Evolutionary conservation across 805 yeast species (phyloP), one percentile per base, ranked within the genome.

Genomic region (Metschnikowia lunata): DNA sequence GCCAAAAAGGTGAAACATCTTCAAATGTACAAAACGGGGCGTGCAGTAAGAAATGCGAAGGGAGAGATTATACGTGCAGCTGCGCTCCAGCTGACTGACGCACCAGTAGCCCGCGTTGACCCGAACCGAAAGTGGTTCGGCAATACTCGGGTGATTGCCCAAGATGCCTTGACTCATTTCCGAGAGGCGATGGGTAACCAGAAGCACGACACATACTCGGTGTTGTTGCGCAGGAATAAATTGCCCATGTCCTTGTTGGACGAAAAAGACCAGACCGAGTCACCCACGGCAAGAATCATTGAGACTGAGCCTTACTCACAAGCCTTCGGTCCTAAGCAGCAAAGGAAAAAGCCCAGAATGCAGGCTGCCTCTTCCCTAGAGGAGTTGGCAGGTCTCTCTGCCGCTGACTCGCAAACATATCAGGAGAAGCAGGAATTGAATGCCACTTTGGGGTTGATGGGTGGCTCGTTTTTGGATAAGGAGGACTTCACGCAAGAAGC

Each of bases 41-140:
- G 86, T 53, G 95, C 97, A 33, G 80, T 78, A 42, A 78, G 96
- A 56, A 88, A 90, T 62, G 88, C 88, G 40, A 75, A 80, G 50
- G 98, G 98, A 60, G 96, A 89, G 29, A 77, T 90, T 47, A 76
- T 88, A 43, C 75, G 79, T 60, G 96, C 96, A 36, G 97, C 98
- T 14, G 82, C 80, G 27, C 76, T 91, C 46, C 99, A 91, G 64
- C 83, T 86, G 54, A 82, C 88, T 4, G 90, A 88, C 50, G 75
- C 86, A 27, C 98, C 98, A 11, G 80, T 74, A 51, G 98, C 98
- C 1, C 76, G 99, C 49, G 95, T 91, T 36, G 96, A 88, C 61
- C 98, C 99, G 7, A 91, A 91, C 65, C 80, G 96, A 64, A 80
- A 95, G 61, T 91, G 98, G 99, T 93, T 93, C 62, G 97, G 97